Evolutionary conservation across 2,329 filamentous ascomycete species (phyloP), one percentile per base, ranked within the genome.

Genomic region (Botrytis medusae): DNA sequence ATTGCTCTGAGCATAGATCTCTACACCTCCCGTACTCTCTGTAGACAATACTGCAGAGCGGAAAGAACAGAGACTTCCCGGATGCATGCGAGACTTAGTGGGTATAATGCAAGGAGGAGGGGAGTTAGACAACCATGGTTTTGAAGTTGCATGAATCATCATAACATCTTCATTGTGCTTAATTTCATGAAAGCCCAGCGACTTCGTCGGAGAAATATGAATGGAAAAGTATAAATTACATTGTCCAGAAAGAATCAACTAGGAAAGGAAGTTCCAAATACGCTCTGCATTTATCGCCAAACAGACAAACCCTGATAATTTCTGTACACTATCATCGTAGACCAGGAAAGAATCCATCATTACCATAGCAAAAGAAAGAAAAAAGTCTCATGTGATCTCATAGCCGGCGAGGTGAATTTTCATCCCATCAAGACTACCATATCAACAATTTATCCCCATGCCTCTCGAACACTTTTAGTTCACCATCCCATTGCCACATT

Each of bases 61-160:
- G 16, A 37, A 61, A 4, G 34, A 8, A 16, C 6, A n/a, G 32
- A 40, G 12, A 9, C n/a, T 29, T 57, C n/a, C 29, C 51, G n/a
- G 32, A 54, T 16, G 4, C 6, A 3, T 16, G 59, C 2, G 6
- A 40, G 34, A 12, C 22, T 60, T 25, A 4, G 22, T 61, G 59
- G 6, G 1, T 25, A 61, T 40, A 0, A 40, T 25, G 6, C 6
- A 61, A 37, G 7, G 34, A 2, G 12, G 14, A 16, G 22, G 32
- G 14, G 0, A 16, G 22, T 1, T 16, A 8, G 20, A n/a, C 3
- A 3, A 37, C 22, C 32, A 1, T 4, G 12, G 5, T 3, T 61
- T 61, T 37, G 22, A 40, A 22, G 6, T 0, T 18, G 10, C 22
- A 40, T 22, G 12, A 40, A 61, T 61, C 34, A n/a, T 61, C 22